phyloP scores from a whole-genome alignment of 495 filamentous ascomycete genomes.

The Penicillium soppii region DNA sequence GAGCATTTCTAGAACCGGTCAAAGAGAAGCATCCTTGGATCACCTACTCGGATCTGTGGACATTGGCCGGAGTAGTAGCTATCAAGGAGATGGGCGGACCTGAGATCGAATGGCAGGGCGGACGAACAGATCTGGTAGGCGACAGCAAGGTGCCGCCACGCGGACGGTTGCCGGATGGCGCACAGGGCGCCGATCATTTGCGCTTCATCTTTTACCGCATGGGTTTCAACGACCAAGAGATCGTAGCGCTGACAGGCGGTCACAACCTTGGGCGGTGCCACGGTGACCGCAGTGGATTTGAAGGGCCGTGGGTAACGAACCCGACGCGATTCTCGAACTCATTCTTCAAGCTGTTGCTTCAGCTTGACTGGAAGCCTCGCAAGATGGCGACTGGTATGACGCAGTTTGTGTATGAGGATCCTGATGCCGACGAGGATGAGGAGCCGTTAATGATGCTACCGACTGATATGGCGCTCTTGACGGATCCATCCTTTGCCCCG shows the following conservation, averaged over 20 bases:
- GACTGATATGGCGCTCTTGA: conserved; percentile 42
- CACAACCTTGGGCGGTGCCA: conserved; percentile 63
- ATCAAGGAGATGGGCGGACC: conserved; percentile 60
- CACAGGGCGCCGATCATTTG: conserved; percentile 57
- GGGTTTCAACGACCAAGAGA: conserved; percentile 66
- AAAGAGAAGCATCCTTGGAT: conserved; percentile 60
- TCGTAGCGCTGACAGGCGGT: conserved; percentile 60
- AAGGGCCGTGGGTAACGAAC: conserved; percentile 63
- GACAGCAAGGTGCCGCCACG: conserved; percentile 57
- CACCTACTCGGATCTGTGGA: conserved; percentile 65
- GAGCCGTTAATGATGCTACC: conserved; percentile 57
- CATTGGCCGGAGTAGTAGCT: conserved; percentile 57
- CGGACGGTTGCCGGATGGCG: conserved; percentile 58
- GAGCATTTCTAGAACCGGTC: conserved; percentile 60
- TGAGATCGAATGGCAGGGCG: conserved; percentile 51
- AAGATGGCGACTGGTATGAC: conserved; percentile 50
- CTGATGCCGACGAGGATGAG: conserved; percentile 51
- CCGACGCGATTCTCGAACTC: conserved; percentile 64
- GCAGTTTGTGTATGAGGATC: conserved; percentile 60
- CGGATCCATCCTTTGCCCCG: conserved; percentile 36
- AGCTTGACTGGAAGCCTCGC: conserved; percentile 55
- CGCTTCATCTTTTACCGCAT: conserved; percentile 60
- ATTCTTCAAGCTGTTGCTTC: conserved; percentile 57
- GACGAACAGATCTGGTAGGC: conserved; percentile 58
- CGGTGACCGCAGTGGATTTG: conserved; percentile 58